A percentile compares a stretch with the other conserved stretches of the same genome.
Evolutionary conservation across 257 asterid species (phyloP).

Genomic region (Nemophila menziesii): DNA sequence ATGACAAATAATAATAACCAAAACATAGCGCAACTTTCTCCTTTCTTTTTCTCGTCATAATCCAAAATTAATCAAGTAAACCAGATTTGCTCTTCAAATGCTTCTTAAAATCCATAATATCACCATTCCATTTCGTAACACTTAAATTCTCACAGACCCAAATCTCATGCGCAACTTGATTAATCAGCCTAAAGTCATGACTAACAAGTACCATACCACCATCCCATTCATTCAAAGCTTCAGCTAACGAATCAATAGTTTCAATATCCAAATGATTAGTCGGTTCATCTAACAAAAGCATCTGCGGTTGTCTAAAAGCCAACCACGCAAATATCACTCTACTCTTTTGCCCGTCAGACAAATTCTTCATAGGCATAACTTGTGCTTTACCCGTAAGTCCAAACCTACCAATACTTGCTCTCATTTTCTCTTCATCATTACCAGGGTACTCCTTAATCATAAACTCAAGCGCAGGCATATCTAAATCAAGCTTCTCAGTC

Average conservation of each 20-base stretch:
- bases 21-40: no score
- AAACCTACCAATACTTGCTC: slow-evolving; percentile 76
- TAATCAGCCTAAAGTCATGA: slow-evolving; percentile 93
- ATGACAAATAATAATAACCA: no score
- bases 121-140: slow-evolving; percentile 83
- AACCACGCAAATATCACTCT: slow-evolving; percentile 95
- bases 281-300: slow-evolving; percentile 87
- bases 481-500: slow-evolving; percentile 83
- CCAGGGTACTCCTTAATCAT: slow-evolving; percentile 90
- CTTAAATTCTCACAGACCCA: slow-evolving; percentile 92
- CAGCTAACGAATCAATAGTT: slow-evolving; percentile 91
- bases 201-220: slow-evolving; percentile 97
- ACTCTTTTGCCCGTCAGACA: slow-evolving; percentile 87
- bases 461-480: slow-evolving; percentile 57
- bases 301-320: slow-evolving; percentile 82
- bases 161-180: slow-evolving; percentile 95
- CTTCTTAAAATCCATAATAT: slow-evolving; percentile 83
- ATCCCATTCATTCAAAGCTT: slow-evolving; percentile 94
- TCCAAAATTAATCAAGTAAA: slow-evolving; percentile 32
- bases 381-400: slow-evolving; percentile 94
- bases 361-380: slow-evolving; percentile 80
- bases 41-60: no score
- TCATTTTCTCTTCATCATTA: slow-evolving; percentile 84
- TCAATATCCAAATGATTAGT: slow-evolving; percentile 95
- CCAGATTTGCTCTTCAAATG: slow-evolving; percentile 73